A percentile compares a stretch with the other conserved stretches of the same genome.
Conservation (phyloP, 2,329 filamentous ascomycete genomes). For the Colletotrichum sojae region DNA sequence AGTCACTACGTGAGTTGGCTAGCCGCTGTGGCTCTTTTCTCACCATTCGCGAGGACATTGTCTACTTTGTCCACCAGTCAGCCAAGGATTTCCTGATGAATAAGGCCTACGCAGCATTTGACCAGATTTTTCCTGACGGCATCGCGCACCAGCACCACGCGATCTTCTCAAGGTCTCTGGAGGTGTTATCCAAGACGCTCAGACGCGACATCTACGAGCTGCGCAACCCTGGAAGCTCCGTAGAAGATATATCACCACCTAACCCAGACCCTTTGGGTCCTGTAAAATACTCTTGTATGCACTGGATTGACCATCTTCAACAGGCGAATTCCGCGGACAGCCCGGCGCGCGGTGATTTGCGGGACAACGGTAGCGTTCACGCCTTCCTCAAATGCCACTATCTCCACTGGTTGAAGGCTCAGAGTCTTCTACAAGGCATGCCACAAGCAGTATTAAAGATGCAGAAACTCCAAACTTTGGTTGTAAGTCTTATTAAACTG, state of each 20-base stretch:
- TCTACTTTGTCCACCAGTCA: conserved; percentile 60
- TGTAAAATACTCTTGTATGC: conserved; percentile 42
- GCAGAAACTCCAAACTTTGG: too few species aligned
- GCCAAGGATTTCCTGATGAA: conserved; percentile 57
- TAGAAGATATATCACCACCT: conserved; percentile 32
- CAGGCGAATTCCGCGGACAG: not conserved
- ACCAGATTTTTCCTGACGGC: conserved; percentile 49
- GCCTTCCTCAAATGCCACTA: too few species aligned
- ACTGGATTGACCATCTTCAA: too few species aligned
- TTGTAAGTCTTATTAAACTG: too few species aligned
- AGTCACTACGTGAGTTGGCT: not conserved
- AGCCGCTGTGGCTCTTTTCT: not conserved
- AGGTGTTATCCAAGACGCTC: conserved; percentile 48
- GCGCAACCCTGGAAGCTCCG: conserved; percentile 21
- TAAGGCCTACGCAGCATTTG: conserved; percentile 25
- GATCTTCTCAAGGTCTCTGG: conserved; percentile 53
- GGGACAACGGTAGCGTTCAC: too few species aligned
- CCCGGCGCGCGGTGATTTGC: too few species aligned
- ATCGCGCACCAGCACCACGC: conserved; percentile 45
- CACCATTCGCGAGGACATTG: conserved; percentile 43
- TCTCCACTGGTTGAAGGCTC: too few species aligned
- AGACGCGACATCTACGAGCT: conserved; percentile 54
- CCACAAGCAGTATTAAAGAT: too few species aligned
- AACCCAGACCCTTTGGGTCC: conserved; percentile 41
- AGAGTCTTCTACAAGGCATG: too few species aligned